Evolutionary conservation across 163 green algal species (phyloP).

Genomic region (Volvox carteri): DNA sequence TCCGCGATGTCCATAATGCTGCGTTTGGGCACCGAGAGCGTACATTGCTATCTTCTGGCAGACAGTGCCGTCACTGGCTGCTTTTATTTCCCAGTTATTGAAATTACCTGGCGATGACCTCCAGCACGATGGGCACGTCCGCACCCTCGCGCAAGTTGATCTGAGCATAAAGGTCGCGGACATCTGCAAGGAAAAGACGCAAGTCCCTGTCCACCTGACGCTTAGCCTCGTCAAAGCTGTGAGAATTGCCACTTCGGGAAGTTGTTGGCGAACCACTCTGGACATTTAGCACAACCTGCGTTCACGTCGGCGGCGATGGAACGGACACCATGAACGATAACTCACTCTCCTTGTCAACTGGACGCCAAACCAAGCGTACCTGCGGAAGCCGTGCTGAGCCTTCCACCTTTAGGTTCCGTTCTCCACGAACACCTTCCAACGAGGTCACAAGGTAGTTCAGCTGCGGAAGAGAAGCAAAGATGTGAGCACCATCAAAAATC

Average conservation of each 20-base stretch:
- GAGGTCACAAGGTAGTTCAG: constrained; percentile 54
- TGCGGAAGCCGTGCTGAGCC: constrained; percentile 43
- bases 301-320: neutral
- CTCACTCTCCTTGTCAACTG: neutral
- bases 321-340: neutral
- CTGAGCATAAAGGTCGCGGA: constrained; percentile 44
- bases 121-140: constrained; percentile 53
- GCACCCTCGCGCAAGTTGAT: constrained; percentile 52
- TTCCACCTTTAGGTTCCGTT: constrained; percentile 50
- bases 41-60: too few species aligned
- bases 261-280: constrained; percentile 40
- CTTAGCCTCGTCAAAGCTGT: constrained; percentile 59
- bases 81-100: too few species aligned
- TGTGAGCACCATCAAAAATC: neutral
- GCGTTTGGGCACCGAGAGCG: too few species aligned
- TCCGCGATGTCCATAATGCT: constrained; percentile 63
- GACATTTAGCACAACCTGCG: constrained; percentile 13
- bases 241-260: neutral
- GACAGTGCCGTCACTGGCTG: too few species aligned
- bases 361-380: neutral
- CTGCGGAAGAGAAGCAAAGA: neutral
- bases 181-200: constrained; percentile 63
- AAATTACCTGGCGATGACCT: constrained; percentile 63
- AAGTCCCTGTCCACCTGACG: constrained; percentile 69
- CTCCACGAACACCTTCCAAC: constrained; percentile 42